Evolutionary conservation across 23 red algal genomes (phyloP).

Genomic region (Chondrus crispus): DNA sequence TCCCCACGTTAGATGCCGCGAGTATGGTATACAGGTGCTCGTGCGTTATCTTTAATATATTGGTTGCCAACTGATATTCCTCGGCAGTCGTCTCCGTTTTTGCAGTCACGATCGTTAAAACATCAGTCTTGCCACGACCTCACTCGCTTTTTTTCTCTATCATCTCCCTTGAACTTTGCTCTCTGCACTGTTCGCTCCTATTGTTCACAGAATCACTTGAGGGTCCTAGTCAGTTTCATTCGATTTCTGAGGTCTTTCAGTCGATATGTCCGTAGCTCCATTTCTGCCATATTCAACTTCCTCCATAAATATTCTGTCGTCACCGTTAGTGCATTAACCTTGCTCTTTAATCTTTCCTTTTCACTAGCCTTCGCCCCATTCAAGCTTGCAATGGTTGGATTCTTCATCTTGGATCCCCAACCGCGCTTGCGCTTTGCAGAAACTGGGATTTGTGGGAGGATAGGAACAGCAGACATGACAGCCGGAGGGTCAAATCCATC

Average conservation of each 20-base stretch:
- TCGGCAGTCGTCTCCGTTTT: too few relatives aligned
- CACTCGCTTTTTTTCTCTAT: too few relatives aligned
- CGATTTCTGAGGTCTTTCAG: conserved; percentile 39
- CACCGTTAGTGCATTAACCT: conserved; percentile 40
- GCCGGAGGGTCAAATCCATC: conserved; percentile 49
- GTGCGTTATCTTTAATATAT: too few relatives aligned
- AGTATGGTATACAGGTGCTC: too few relatives aligned
- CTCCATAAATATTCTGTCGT: conserved; percentile 62
- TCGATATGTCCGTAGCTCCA: conserved; percentile 45
- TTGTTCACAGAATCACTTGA: too few relatives aligned
- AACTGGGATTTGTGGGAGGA: conserved; percentile 3
- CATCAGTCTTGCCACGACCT: too few relatives aligned
- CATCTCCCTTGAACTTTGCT: too few relatives aligned
- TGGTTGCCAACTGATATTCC: too few relatives aligned
- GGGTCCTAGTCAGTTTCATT: conserved; percentile 50
- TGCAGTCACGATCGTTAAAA: too few relatives aligned
- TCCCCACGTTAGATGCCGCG: too few relatives aligned
- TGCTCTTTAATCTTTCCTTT: conserved; percentile 21
- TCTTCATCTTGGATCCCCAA: conserved; percentile 24
- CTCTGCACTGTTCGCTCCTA: too few relatives aligned
- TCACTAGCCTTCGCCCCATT: conserved; percentile 12
- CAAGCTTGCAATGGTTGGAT: background rate
- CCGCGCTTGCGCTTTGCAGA: background rate
- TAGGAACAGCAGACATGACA: conserved; percentile 11
- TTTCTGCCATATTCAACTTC: conserved; percentile 64